Percentiles rank a stretch among this genome's conserved stretches.
phyloP scores from a whole-genome alignment of 768 basidiomycete genomes.

The Pholiota molesta region DNA sequence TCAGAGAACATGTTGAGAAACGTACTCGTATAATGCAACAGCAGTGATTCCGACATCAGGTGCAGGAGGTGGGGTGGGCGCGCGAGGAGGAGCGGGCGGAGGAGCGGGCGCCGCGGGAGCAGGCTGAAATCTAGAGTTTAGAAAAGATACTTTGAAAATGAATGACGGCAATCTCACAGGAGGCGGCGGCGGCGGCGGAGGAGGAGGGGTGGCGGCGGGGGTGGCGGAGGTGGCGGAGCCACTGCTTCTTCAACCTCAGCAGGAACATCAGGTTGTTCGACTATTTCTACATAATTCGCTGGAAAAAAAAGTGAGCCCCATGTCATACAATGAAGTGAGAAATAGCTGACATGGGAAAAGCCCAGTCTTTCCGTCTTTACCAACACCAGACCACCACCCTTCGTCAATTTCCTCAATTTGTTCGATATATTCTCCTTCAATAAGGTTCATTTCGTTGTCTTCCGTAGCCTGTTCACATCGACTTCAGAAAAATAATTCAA shows the following conservation, averaged over 20 bases:
- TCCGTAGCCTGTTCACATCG: constrained; percentile 59
- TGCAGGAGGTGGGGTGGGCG: constrained; percentile 45
- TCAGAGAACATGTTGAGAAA: constrained; percentile 9
- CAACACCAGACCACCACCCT: constrained; percentile 91
- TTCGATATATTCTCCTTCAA: constrained; percentile 81
- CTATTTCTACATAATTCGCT: constrained; percentile 88
- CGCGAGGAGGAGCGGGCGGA: constrained; percentile 51
- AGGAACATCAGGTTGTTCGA: constrained; percentile 49
- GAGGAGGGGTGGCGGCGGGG: constrained; percentile 60
- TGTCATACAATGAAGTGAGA: background rate
- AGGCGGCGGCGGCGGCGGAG: constrained; percentile 50
- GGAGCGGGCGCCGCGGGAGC: constrained; percentile 43
- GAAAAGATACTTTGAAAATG: background rate
- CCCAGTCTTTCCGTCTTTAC: constrained; percentile 71
- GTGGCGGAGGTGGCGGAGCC: constrained; percentile 54
- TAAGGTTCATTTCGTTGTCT: constrained; percentile 82
- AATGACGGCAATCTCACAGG: constrained; percentile 34
- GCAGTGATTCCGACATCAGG: constrained; percentile 63
- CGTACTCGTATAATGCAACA: constrained; percentile 74
- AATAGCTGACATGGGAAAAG: constrained; percentile 76
- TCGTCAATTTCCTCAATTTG: constrained; percentile 85
- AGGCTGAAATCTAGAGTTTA: constrained; percentile 16
- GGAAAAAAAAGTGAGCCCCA: constrained; percentile 1
- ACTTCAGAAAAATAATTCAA: background rate
- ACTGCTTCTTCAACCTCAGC: constrained; percentile 43